Evolutionary conservation across 2,329 filamentous ascomycete genomes (phyloP).

Genomic region (Sporothrix inflata): DNA sequence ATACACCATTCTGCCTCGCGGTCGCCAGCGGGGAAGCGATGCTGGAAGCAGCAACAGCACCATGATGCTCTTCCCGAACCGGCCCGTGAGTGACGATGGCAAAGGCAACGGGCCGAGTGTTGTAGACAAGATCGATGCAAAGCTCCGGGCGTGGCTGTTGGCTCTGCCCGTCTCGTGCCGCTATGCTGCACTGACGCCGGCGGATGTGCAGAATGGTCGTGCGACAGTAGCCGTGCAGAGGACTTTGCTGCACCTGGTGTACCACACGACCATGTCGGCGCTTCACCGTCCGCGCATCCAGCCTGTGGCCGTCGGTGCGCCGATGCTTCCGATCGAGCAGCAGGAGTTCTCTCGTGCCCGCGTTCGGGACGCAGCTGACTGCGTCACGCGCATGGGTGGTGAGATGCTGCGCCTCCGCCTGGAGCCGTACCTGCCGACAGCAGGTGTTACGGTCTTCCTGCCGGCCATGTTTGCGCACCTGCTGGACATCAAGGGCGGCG

Average conservation of each 20-base stretch:
- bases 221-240: slow-evolving; percentile 70
- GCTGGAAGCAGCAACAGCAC: slow-evolving; percentile 66
- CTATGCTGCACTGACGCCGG: slow-evolving; percentile 60
- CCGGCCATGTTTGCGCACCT: slow-evolving; percentile 94
- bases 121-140: slow-evolving; percentile 76
- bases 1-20: slow-evolving; percentile 86
- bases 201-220: slow-evolving; percentile 63
- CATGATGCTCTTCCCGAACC: slow-evolving; percentile 92
- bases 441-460: slow-evolving; percentile 85
- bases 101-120: slow-evolving; percentile 58
- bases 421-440: slow-evolving; percentile 81
- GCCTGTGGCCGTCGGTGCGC: slow-evolving; percentile 65
- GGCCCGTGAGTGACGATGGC: slow-evolving; percentile 69
- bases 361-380: slow-evolving; percentile 79
- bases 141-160: slow-evolving; percentile 76
- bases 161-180: slow-evolving; percentile 72
- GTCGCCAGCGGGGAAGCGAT: slow-evolving; percentile 63
- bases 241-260: slow-evolving; percentile 90
- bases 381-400: slow-evolving; percentile 82
- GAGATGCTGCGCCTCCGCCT: slow-evolving; percentile 73
- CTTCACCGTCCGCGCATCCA: slow-evolving; percentile 90
- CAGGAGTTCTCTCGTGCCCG: slow-evolving; percentile 79
- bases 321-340: slow-evolving; percentile 61
- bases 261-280: slow-evolving; percentile 87
- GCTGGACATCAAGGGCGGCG: slow-evolving; percentile 88